These are phyloP conservation scores for Colletotrichum orchidophilum DNA, from an alignment of 2,329 filamentous ascomycete genomes.

Conservation along the genomic window DNA sequence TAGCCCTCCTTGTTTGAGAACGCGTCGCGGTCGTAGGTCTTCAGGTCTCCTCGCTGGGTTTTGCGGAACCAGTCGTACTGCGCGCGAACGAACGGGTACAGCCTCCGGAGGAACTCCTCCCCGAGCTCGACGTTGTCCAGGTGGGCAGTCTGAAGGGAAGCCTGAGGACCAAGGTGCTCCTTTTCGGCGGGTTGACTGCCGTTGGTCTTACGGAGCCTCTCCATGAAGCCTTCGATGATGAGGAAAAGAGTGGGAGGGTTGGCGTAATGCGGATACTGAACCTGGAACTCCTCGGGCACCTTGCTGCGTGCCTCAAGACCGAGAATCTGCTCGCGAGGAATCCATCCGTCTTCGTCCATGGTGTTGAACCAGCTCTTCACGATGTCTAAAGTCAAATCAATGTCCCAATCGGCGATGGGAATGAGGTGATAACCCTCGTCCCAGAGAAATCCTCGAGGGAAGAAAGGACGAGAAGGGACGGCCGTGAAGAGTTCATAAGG, in stretches of 20 bases:
- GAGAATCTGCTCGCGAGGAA: conserved; percentile 94
- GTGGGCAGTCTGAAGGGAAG: conserved; percentile 69
- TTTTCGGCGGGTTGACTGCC: conserved; percentile 54
- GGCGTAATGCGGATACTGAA: conserved; percentile 96
- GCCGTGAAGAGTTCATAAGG: conserved; percentile 91
- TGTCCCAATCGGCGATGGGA: conserved; percentile 92
- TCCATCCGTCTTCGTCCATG: conserved; percentile 98
- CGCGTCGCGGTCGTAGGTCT: conserved; percentile 88
- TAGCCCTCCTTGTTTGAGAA: conserved; percentile 93
- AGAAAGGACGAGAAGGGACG: conserved; percentile 93
- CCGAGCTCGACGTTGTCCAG: conserved; percentile 74
- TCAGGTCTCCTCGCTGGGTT: conserved; percentile 90
- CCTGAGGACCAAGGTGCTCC: conserved; percentile 53
- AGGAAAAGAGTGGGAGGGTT: conserved; percentile 97
- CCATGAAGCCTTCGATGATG: conserved; percentile 84
- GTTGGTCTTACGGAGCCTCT: conserved; percentile 72
- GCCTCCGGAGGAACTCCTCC: conserved; percentile 74
- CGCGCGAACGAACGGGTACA: conserved; percentile 87
- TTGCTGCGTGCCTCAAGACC: conserved; percentile 93
- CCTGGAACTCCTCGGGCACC: conserved; percentile 90
- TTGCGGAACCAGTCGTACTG: conserved; percentile 96
- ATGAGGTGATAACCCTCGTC: conserved; percentile 97
- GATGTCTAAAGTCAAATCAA: conserved; percentile 86
- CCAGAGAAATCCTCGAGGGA: conserved; percentile 96
- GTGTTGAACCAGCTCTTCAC: conserved; percentile 95